Evolutionary conservation across 441 rosid species (phyloP).

Genomic region (Populus hybrid): DNA sequence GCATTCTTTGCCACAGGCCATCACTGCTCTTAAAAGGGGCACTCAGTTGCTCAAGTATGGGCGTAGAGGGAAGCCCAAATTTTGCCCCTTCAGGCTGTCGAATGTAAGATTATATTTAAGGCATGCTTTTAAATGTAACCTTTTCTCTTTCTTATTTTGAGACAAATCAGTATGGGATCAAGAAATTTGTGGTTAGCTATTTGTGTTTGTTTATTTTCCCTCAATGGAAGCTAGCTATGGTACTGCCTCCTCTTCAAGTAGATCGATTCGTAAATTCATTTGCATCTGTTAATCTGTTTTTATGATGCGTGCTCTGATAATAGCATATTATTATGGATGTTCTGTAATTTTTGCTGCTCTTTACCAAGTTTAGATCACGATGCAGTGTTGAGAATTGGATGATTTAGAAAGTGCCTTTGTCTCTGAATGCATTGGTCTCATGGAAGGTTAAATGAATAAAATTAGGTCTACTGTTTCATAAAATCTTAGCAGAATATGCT

Average conservation of each 20-base stretch:
- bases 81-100: slow-evolving; percentile 95
- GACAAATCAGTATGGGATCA: slow-evolving; percentile 46
- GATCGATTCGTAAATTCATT: neutral
- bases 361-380: neutral
- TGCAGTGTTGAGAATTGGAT: neutral
- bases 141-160: neutral
- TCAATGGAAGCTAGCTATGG: neutral
- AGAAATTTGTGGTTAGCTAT: neutral
- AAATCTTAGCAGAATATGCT: neutral
- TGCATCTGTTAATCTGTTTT: neutral
- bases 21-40: slow-evolving; percentile 90
- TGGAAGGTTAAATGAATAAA: neutral
- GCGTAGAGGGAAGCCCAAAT: slow-evolving; percentile 95
- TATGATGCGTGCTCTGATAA: no score
- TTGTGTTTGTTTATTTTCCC: neutral
- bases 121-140: neutral
- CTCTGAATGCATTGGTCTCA: neutral
- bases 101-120: slow-evolving; percentile 53
- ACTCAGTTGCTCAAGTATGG: slow-evolving; percentile 93
- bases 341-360: neutral
- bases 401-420: neutral
- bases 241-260: neutral
- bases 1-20: slow-evolving; percentile 61
- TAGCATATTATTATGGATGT: neutral
- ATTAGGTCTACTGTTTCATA: neutral